Percentiles rank a stretch among this genome's conserved stretches.
These are phyloP conservation scores for Lachancea lanzarotensis DNA, from an alignment of 805 yeast species.

Conservation along the genomic window DNA sequence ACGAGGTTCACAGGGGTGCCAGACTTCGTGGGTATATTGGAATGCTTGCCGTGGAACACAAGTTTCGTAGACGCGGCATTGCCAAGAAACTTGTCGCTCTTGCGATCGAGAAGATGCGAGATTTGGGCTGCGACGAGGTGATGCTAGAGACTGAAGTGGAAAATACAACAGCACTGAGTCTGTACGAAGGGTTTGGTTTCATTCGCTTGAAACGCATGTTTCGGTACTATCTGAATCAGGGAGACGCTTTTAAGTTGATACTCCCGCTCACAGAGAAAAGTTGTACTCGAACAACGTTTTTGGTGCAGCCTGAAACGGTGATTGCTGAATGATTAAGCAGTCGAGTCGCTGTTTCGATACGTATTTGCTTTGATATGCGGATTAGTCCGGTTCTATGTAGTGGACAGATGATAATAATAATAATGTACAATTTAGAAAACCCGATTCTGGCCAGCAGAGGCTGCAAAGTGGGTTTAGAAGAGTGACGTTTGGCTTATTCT, in stretches of 20 bases:
- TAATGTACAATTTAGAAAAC: conserved; percentile 7
- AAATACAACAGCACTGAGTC: conserved; percentile 59
- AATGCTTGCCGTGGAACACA: conserved; percentile 80
- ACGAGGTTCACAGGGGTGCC: conserved; percentile 61
- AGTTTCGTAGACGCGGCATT: conserved; percentile 70
- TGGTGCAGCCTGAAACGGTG: conserved; percentile 23
- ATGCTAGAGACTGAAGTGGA: conserved; percentile 87
- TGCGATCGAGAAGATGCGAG: conserved; percentile 59
- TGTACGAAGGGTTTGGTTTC: conserved; percentile 75
- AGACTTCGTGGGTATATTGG: conserved; percentile 89
- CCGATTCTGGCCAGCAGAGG: neutral
- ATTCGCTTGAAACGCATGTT: conserved; percentile 67
- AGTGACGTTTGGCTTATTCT: conserved; percentile 42
- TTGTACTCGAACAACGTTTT: conserved; percentile 48
- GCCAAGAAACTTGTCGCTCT: conserved; percentile 64
- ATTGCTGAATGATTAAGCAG: neutral
- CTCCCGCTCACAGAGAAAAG: conserved; percentile 68
- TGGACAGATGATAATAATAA: neutral
- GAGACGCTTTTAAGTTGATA: conserved; percentile 85
- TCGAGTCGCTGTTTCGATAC: neutral
- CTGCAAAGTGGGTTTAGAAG: neutral
- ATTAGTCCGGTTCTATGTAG: conserved; percentile 7
- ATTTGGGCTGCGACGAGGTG: conserved; percentile 75
- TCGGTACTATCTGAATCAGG: conserved; percentile 84
- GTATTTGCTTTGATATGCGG: neutral